Evolutionary conservation across 768 basidiomycete genomes (phyloP), one percentile per base, ranked within the genome.

Genomic region (Tulasnella sp.): DNA sequence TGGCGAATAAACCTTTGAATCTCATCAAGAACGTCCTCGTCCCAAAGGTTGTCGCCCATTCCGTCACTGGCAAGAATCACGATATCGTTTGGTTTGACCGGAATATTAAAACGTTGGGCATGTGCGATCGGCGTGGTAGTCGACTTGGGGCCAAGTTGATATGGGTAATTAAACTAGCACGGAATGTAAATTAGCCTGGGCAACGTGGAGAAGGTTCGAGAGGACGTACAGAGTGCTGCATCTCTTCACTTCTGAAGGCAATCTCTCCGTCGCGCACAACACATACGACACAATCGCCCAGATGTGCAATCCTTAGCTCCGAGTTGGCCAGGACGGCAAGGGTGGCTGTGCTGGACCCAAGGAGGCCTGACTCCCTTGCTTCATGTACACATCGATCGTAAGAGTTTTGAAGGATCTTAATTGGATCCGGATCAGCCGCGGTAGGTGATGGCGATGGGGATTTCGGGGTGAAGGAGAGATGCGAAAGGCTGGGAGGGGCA

Each of bases 231-330:
- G 75, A 77, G 78, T 89, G 91, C 80, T 91, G 92, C 87, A 94
- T 93, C 69, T 96, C 93, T 40, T 86, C 79, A 48, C 82, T 86
- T 31, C 91, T 76, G 82, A 90, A 96, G 1, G 81, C 78, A 41
- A 96, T 81, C 53, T 79, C 74, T 5, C 77, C 82, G 9, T 68
- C 63, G 2, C 92, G 79, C 17, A 97, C 80, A 19, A 96, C 75
- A 76, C 88, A 84, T 21, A 83, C 82, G 78, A 85, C 84, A 66
- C 89, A 89, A 64, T 93, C 89, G 7, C 90, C 89, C 6, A 93
- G 68, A 63, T 91, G 86, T 0, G 88, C 89, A 23, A 93, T 81
- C 60, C 81, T 79, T 37, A 93, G 76, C 39, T 86, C 79, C 0
- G 83, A 80, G 35, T 78, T 77, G 9, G 64, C 55, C 6, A 73